Evolutionary conservation across 805 yeast species (phyloP), one percentile per base, ranked within the genome.

Genomic region (Kodamaea hsintzibuensis): DNA sequence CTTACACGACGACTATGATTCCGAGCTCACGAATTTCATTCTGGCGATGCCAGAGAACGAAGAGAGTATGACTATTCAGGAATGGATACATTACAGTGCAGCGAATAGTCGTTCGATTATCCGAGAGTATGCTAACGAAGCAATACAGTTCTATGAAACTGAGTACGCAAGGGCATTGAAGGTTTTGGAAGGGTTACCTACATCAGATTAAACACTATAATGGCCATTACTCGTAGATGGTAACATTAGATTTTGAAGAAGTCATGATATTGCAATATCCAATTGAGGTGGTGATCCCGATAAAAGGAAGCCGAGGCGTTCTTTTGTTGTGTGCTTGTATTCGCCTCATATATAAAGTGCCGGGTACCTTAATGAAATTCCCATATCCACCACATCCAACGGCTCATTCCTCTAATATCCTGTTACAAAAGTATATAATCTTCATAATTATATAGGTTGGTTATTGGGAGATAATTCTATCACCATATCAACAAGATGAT

Each of bases 1-100:
- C 42, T 67, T 85, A 14, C 76, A 80, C 57, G 83, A 85, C 57
- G 96, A 88, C 63, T 65, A 74, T 42, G 89, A 85, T 54, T 91
- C 93, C 1, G 79, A 80, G 27, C 68, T 88, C 18, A 82, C 89
- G 0, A 74, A 75, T 49, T 88, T 88, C 61, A 82, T 87, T 6
- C 77, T 84, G 1, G 83, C 82, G 43, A 83, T 88, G 82, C 92
- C 93, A 0, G 83, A 80, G 30, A 81, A 80, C 22, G 91, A 88
- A 62, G 73, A 88, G 59, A 75, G 81, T 10, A 83, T 86, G 86
- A 82, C 88, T 0, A 80, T 90, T n/a, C 76, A 78, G 48, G 82
- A 87, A 55, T 91, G 96, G 96, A 69, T 88, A 17, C 62, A 63
- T 30, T 73, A 78, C 58, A 79, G 80, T 60, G 88, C 90, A 0